A percentile compares a stretch with the other conserved stretches of the same genome.
Evolutionary conservation across 768 basidiomycete genomes (phyloP).

Genomic region (Serendipita vermifera): DNA sequence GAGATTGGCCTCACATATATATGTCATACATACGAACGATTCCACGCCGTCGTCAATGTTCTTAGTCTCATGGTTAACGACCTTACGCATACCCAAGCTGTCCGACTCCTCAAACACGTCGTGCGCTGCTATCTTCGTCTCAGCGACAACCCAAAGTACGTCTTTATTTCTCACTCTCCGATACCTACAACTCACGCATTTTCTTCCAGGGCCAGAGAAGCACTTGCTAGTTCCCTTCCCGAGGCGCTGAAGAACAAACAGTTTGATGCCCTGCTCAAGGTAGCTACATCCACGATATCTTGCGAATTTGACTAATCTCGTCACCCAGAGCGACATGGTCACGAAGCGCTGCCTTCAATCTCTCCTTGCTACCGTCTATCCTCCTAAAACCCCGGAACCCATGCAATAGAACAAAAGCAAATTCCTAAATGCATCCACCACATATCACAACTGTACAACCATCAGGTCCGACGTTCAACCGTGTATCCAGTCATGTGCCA

Average conservation of each 20-base stretch:
- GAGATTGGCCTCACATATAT: conserved; percentile 97
- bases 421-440: not conserved
- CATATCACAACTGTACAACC: not conserved
- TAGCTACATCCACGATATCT: conserved; percentile 22
- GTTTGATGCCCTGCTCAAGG: conserved; percentile 83
- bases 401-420: not conserved
- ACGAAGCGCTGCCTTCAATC: conserved; percentile 90
- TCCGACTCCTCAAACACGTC: conserved; percentile 91
- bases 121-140: conserved; percentile 92
- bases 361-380: conserved; percentile 62
- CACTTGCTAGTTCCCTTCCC: conserved; percentile 86
- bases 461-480: not conserved
- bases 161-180: conserved; percentile 15
- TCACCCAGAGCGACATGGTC: conserved; percentile 80
- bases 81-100: conserved; percentile 94
- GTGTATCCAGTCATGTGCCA: not conserved
- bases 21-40: conserved; percentile 99
- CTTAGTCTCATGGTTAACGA: conserved; percentile 98
- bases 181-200: not conserved
- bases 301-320: not conserved
- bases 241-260: conserved; percentile 92
- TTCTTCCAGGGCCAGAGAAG: conserved; percentile 71
- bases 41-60: conserved; percentile 97
- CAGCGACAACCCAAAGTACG: conserved; percentile 88
- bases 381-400: conserved; percentile 8